These are phyloP conservation scores for Glycyrrhiza uralensis DNA, from an alignment of 306 rosid genomes.

Conservation along the genomic window DNA sequence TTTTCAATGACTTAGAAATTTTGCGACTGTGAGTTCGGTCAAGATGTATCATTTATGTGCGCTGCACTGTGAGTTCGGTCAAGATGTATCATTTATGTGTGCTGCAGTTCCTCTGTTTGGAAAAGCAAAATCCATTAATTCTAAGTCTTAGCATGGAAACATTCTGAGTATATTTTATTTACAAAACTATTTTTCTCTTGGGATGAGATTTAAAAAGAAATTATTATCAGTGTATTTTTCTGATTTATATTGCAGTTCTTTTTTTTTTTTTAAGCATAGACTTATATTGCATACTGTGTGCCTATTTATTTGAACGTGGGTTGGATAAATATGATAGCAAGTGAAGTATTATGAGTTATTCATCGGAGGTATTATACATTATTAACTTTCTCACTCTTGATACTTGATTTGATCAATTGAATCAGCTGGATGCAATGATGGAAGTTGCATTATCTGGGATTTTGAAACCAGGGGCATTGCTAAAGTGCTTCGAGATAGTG, in stretches of 20 bases:
- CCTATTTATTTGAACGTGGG: background rate
- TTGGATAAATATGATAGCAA: background rate
- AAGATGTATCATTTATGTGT: background rate
- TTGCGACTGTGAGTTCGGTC: background rate
- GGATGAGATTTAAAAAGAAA: background rate
- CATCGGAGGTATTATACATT: background rate
- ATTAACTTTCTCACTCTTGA: constrained; percentile 16
- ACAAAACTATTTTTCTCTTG: background rate
- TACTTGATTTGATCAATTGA: constrained; percentile 32
- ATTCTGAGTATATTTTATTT: background rate
- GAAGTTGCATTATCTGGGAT: constrained; percentile 94
- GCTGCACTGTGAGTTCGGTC: background rate
- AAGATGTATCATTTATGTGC: too few species aligned
- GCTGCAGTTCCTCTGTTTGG: background rate
- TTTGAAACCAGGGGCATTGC: constrained; percentile 93
- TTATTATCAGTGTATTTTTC: background rate
- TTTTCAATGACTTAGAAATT: background rate
- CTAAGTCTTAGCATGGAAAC: background rate
- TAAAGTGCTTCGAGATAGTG: constrained; percentile 76
- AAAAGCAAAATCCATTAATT: background rate
- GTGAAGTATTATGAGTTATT: constrained; percentile 12
- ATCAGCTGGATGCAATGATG: constrained; percentile 94
- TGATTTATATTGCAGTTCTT: background rate
- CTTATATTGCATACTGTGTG: background rate
- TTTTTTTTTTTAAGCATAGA: background rate